A percentile compares a stretch with the other conserved stretches of the same genome.
These are phyloP conservation scores for Pseudogymnoascus sp. DNA, from an alignment of 2,329 filamentous ascomycete genomes.

Conservation along the genomic window DNA sequence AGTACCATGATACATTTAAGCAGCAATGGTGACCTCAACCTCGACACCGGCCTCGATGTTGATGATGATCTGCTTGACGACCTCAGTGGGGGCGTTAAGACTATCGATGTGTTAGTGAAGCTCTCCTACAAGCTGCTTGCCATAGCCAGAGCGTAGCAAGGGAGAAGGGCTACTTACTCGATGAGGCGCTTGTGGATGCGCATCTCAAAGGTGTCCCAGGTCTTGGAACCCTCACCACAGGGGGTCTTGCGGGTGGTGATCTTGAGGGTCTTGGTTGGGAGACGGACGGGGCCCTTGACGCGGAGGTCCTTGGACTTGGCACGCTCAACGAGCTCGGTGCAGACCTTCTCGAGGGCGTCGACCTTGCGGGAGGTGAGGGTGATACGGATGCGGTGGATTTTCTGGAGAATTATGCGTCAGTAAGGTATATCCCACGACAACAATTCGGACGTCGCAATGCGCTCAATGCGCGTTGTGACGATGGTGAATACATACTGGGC, in stretches of 20 bases:
- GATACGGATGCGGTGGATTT: conserved; percentile 98
- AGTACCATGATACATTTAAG: conserved; percentile 40
- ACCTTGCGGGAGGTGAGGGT: conserved; percentile 95
- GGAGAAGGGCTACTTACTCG: conserved; percentile 50
- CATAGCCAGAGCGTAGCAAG: not conserved
- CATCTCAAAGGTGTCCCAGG: conserved; percentile 99
- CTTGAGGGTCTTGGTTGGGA: conserved; percentile 95
- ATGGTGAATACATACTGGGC: conserved; percentile 52
- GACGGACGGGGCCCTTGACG: conserved; percentile 96
- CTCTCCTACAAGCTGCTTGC: not conserved
- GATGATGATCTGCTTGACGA: conserved; percentile 94
- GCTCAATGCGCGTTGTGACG: not conserved
- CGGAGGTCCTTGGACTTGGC: conserved; percentile 97
- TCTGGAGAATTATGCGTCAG: conserved; percentile 37
- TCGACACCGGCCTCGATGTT: conserved; percentile 92
- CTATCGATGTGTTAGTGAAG: conserved; percentile 32
- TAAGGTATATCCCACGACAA: not conserved
- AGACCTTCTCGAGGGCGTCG: conserved; percentile 93
- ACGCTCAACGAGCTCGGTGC: conserved; percentile 95
- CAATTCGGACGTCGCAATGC: not conserved
- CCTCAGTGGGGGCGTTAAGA: conserved; percentile 94
- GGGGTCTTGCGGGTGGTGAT: conserved; percentile 94
- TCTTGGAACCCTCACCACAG: conserved; percentile 99
- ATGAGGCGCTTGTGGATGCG: conserved; percentile 98
- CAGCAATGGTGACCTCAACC: conserved; percentile 87